Base-by-base conservation (phyloP, 768 basidiomycete genomes). In the Asterophora parasitica region DNA sequence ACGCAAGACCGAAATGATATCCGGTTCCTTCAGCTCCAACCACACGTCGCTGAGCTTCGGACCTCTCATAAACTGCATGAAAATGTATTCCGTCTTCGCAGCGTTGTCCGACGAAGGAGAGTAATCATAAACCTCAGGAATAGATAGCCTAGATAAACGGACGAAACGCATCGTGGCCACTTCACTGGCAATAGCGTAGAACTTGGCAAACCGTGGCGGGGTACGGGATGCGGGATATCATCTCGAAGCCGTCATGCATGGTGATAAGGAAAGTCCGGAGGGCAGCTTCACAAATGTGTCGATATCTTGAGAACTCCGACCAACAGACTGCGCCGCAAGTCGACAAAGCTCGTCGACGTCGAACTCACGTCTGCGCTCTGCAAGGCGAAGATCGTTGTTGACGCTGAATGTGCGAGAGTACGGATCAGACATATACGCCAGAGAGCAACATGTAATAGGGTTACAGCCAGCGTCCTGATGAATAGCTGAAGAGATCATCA, bases 31-130 rank as follows among this genome's bases (percentile, higher is more conserved):
- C 13, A 76, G 61, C 10, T 66, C 55, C 13, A 55, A 26, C 70
- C 68, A 77, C 23, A 76, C 42, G 38, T 79, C 67, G 62, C 60
- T 68, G 0, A 76, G 46, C 7, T 63, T 69, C 0, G 65, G 63
- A 46, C 78, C 76, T 56, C 51, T 9, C 0, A 76, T 49, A 42
- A 67, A 70, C 47, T 75, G 69, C 72, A 73, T 74, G 42, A 76
- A 66, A 32, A 77, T 73, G 51, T 72, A 75, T 61, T 72, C 68
- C 3, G 69, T 69, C 38, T 63, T 52, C 8, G 75, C 76, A 0
- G 56, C 65, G 48, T 71, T 73, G 55, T 71, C 60, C 58, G 67
- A 46, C 42, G 46, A 26, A 60, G 67, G 61, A n/a, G 70, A 71
- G 68, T 74, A 75, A 17, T 58, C 68, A 46, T 72, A 72, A 9